These are phyloP conservation scores for Aspergillus floridensis DNA, from an alignment of 2,329 filamentous ascomycete species.

Conservation along the genomic window DNA sequence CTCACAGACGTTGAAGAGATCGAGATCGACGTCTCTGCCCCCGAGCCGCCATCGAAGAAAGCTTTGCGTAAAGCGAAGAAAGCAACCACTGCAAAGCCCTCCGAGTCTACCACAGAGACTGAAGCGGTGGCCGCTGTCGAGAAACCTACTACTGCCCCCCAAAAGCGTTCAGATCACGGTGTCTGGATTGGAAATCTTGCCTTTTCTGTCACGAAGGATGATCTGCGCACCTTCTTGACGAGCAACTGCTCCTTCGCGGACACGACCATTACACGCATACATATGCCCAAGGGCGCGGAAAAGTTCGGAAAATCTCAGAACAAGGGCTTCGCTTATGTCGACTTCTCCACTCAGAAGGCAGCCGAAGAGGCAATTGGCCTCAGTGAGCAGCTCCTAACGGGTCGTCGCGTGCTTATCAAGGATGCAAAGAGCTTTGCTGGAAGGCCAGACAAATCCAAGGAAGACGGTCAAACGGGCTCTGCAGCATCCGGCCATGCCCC, in stretches of 20 bases:
- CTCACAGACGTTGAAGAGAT: constrained; percentile 60
- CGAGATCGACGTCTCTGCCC: constrained; percentile 84
- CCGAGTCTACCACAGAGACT: constrained; percentile 33
- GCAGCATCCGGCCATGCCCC: constrained; percentile 58
- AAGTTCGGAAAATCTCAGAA: constrained; percentile 63
- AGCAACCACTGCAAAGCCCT: constrained; percentile 26
- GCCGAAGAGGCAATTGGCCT: constrained; percentile 76
- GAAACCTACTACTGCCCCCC: constrained; percentile 22
- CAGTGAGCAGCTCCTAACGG: constrained; percentile 76
- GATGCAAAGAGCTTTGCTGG: constrained; percentile 86
- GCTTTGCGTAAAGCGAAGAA: constrained; percentile 88
- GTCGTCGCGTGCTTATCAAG: constrained; percentile 87
- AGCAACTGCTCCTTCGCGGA: constrained; percentile 64
- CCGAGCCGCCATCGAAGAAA: constrained; percentile 93
- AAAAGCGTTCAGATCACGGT: constrained; percentile 70
- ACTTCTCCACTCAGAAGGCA: constrained; percentile 69
- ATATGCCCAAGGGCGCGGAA: constrained; percentile 65
- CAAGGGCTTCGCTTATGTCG: constrained; percentile 94
- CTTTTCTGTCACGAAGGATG: constrained; percentile 72
- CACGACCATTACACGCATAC: constrained; percentile 76
- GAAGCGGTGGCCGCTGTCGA: constrained; percentile 42
- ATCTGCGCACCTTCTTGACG: constrained; percentile 77
- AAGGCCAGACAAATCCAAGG: constrained; percentile 67
- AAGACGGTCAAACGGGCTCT: constrained; percentile 31
- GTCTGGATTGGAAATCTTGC: constrained; percentile 96